Conservation (phyloP, 305 asterid species). For the Galium porrigens region DNA sequence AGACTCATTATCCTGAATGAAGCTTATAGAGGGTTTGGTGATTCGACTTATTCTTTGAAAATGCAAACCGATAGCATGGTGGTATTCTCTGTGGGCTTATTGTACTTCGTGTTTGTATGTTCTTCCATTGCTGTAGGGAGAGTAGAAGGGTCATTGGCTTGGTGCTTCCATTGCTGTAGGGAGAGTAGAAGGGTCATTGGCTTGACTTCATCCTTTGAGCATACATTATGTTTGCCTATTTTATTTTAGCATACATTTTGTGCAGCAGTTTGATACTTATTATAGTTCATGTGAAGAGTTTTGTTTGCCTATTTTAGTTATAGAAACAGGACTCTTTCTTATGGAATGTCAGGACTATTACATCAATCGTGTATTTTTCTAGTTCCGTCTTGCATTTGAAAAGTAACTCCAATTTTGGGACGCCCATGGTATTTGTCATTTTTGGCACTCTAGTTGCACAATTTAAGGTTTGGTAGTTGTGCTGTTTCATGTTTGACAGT, state of each 20-base stretch:
- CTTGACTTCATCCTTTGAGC: background rate
- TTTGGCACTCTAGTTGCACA: background rate
- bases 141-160: no score
- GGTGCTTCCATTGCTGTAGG: background rate
- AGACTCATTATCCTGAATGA: background rate
- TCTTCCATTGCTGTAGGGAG: no score
- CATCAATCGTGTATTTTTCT: background rate
- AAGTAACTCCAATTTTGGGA: background rate
- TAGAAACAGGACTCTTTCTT: background rate
- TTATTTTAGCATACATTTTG: background rate
- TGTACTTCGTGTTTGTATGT: background rate
- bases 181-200: background rate
- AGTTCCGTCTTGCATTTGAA: background rate
- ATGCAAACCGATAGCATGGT: background rate
- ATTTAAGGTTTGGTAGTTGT: background rate
- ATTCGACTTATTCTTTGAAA: background rate
- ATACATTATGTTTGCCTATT: background rate
- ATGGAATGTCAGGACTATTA: background rate
- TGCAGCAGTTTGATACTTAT: background rate
- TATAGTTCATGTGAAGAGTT: background rate
- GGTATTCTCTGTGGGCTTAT: background rate
- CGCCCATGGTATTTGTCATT: background rate
- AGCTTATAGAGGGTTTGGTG: background rate
- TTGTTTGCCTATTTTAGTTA: background rate
- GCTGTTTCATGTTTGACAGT: background rate